Base-by-base conservation (phyloP, 805 yeast genomes). In the Citeromyces nyonsensis region DNA sequence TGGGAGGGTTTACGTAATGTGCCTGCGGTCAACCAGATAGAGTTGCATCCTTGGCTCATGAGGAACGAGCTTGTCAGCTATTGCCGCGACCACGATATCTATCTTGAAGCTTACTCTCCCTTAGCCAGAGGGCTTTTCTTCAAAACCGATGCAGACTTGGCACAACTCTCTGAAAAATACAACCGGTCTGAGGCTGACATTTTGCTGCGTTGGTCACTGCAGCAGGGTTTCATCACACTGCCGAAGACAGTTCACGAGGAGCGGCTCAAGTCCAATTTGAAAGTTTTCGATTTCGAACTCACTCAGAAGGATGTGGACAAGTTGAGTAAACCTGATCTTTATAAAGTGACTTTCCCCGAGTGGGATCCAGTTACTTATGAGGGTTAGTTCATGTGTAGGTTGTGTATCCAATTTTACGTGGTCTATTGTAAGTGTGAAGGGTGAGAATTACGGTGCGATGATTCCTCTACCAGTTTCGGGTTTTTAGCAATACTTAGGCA, bases 121-220 rank as follows among this genome's bases (percentile, higher is more conserved):
- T 59, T 76, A 45, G 73, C 79, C 2, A 66, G 66, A 37, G 78
- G 74, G 24, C 40, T 32, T 18, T 63, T 57, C 40, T 43, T 70
- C 26, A 45, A 51, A 30, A 18, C 22, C 7, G 73, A 69, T 41
- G 57, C 62, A 0, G 57, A 52, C 12, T 30, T 70, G 11, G 28
- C 51, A 6, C 52, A 45, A 15, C 56, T 77, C 36, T 68, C 73
- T 34, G 45, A 57, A 30, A 69, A 68, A 41, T 66, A 63, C 36
- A 54, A 56, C 2, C 57, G 61, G 26, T 45, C 71, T 7, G 59
- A 69, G 12, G 75, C 72, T 8, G 81, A 77, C 42, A 63, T 78
- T 14, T 53, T 79, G 38, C 56, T 78, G 33, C 66, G 73, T 39
- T 80, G 88, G 88, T 68, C 79, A 1, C 56, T 68, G 30, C 64